These are phyloP conservation scores for Trypanosomatidae sp. DNA, from an alignment of 208 protist genomes.

Conservation along the genomic window DNA sequence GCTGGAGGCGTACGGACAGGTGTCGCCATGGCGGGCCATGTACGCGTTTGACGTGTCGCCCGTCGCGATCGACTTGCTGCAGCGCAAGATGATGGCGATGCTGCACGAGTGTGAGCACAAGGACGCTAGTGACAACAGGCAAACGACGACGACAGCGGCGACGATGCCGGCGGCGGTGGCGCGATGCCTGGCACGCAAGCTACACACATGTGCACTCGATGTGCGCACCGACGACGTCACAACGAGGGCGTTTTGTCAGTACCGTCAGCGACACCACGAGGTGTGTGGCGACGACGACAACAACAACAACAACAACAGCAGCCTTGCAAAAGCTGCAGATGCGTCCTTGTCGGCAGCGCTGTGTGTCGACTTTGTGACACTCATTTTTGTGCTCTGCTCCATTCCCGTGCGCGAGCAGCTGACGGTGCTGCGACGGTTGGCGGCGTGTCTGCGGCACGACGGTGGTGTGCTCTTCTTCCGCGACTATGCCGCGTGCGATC, in stretches of 20 bases:
- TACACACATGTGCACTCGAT: background rate
- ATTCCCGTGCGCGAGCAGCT: slow-evolving; percentile 54
- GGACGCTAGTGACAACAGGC: too few relatives aligned
- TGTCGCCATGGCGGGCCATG: slow-evolving; percentile 40
- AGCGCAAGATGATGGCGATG: slow-evolving; percentile 20
- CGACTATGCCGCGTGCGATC: slow-evolving; percentile 72
- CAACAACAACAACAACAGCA: background rate
- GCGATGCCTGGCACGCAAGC: background rate
- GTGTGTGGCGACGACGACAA: background rate
- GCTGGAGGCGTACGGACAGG: slow-evolving; percentile 56
- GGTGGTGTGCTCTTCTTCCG: slow-evolving; percentile 81
- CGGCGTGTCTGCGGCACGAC: slow-evolving; percentile 30
- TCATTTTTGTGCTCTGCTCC: slow-evolving; percentile 93
- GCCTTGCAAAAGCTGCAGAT: background rate
- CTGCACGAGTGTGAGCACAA: too few relatives aligned
- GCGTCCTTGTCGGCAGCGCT: slow-evolving; percentile 2
- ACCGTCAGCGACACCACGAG: background rate
- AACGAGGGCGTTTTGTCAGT: background rate
- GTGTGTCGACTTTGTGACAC: slow-evolving; percentile 61
- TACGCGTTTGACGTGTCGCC: slow-evolving; percentile 86
- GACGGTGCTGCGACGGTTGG: slow-evolving; percentile 37
- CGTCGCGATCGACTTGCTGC: slow-evolving; percentile 73
- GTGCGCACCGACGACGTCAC: background rate
- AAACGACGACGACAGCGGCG: too few relatives aligned
- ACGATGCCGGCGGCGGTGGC: too few relatives aligned